A percentile compares a stretch with the other conserved stretches of the same genome.
These are phyloP conservation scores for Plasmopara muralis DNA, from an alignment of 352 stramenopile genomes.

Conservation along the genomic window DNA sequence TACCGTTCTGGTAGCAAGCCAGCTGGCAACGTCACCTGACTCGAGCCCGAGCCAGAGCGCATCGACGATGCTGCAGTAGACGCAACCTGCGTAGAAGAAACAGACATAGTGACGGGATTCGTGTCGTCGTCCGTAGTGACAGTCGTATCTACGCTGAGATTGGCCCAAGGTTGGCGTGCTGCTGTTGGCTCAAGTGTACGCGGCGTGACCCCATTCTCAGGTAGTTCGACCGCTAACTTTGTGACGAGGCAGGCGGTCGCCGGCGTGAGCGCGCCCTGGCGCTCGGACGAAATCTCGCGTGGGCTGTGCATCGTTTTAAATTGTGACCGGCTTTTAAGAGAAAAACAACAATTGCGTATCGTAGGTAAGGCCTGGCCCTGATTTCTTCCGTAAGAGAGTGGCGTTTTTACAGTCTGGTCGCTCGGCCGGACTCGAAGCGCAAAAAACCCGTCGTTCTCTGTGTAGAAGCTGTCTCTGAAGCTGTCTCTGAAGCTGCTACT, in stretches of 20 bases:
- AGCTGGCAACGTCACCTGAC: conserved; percentile 35
- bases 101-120: background rate
- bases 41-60: conserved; percentile 41
- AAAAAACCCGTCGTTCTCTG: conserved; percentile 16
- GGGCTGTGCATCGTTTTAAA: conserved; percentile 30
- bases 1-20: conserved; percentile 69
- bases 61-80: conserved; percentile 28
- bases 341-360: background rate
- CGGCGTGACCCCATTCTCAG: conserved; percentile 39
- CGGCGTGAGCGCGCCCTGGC: conserved; percentile 59
- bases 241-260: conserved; percentile 47
- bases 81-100: conserved; percentile 12
- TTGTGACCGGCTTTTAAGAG: conserved; percentile 1
- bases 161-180: conserved; percentile 56
- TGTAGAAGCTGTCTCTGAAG: conserved; percentile 4
- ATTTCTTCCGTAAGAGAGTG: conserved; percentile 11
- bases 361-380: conserved; percentile 1
- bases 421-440: conserved; percentile 12
- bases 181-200: conserved; percentile 40
- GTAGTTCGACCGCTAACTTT: conserved; percentile 31
- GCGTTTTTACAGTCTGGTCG: conserved; percentile 28
- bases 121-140: conserved; percentile 8
- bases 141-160: conserved; percentile 64
- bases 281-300: conserved; percentile 66
- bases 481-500: conserved; percentile 5